phyloP scores from a whole-genome alignment of 2,329 filamentous ascomycete species.

The Penicillium sclerotigenum region DNA sequence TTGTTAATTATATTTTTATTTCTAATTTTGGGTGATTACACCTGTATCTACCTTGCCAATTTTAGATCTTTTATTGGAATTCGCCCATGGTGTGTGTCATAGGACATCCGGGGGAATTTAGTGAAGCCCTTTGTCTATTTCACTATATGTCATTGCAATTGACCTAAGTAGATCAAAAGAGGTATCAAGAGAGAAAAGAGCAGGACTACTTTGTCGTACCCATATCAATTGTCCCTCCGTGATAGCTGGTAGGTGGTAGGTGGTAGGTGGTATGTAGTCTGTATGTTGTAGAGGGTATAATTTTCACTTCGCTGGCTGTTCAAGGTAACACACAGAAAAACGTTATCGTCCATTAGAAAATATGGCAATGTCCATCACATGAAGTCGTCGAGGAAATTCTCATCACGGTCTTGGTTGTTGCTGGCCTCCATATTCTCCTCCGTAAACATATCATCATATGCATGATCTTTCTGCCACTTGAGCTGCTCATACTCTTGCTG shows the following conservation, averaged over 20 bases:
- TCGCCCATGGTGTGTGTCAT: not conserved
- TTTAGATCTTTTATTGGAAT: not conserved
- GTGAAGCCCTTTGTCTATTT: not conserved
- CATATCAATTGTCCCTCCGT: not conserved
- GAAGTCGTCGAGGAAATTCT: conserved; percentile 81
- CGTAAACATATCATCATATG: conserved; percentile 87
- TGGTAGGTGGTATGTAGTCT: not conserved
- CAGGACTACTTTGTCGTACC: not conserved
- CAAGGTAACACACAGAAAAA: not conserved
- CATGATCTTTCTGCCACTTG: conserved; percentile 96
- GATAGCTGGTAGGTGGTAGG: not conserved
- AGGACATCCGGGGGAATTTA: not conserved
- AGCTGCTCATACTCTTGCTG: conserved; percentile 77
- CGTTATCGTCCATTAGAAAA: not conserved
- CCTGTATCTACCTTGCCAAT: not conserved
- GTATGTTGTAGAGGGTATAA: conserved; percentile 4
- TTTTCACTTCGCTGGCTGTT: not conserved
- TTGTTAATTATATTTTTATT: not conserved
- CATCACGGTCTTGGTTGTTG: conserved; percentile 80
- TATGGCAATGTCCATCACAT: conserved; percentile 58
- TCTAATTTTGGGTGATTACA: not conserved
- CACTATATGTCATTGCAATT: not conserved
- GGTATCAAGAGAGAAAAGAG: not conserved
- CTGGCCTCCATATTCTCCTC: conserved; percentile 73
- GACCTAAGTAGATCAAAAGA: not conserved